Evolutionary conservation across 805 yeast genomes (phyloP).

Genomic region (Zygoascus tannicola): DNA sequence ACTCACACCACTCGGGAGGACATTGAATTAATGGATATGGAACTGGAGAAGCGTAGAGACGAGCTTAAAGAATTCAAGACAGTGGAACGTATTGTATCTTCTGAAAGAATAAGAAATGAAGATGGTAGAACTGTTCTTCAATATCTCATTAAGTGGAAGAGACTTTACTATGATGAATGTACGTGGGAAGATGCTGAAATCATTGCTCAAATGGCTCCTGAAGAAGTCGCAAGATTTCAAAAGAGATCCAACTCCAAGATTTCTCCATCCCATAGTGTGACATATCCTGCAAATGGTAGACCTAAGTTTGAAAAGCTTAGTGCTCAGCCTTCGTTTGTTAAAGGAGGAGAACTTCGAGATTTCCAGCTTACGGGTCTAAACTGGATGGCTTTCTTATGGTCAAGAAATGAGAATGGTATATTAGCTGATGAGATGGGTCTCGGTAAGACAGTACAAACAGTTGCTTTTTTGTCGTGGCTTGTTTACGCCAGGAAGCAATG

Average conservation of each 20-base stretch:
- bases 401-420: constrained; percentile 93
- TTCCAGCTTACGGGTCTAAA: constrained; percentile 96
- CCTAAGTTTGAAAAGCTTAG: constrained; percentile 84
- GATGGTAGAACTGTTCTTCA: constrained; percentile 63
- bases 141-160: constrained; percentile 88
- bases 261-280: constrained; percentile 69
- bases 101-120: constrained; percentile 46
- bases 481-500: constrained; percentile 91
- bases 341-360: constrained; percentile 87
- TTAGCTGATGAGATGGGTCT: constrained; percentile 98
- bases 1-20: constrained; percentile 84
- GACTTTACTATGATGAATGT: constrained; percentile 88
- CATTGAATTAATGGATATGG: constrained; percentile 86
- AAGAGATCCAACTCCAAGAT: constrained; percentile 74
- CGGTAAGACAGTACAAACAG: constrained; percentile 97
- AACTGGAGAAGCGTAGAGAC: constrained; percentile 74
- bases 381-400: constrained; percentile 99
- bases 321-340: constrained; percentile 80
- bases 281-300: constrained; percentile 56
- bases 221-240: constrained; percentile 75
- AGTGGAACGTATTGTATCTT: constrained; percentile 84
- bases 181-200: constrained; percentile 94
- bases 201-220: constrained; percentile 77
- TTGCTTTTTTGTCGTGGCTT: constrained; percentile 88
- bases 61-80: constrained; percentile 73